Base-by-base conservation (phyloP, 345 rosid species). In the Litchi chinensis region DNA sequence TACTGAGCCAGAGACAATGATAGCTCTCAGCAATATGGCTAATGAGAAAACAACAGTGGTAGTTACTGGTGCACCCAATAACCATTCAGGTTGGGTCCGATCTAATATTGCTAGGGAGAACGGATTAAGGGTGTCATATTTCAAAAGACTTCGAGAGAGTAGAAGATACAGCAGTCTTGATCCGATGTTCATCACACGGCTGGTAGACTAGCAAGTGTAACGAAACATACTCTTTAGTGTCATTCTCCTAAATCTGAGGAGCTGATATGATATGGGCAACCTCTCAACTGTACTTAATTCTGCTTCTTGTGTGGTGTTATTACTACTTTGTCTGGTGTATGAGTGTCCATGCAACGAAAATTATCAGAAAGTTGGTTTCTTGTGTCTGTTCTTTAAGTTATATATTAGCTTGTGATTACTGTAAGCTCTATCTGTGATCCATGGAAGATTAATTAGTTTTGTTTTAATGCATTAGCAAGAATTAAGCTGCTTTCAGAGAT, bases 1-100 rank as follows among this genome's bases (percentile, higher is more conserved):
- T 10, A 82, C 79, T 16, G 89, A 87, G 46, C 89, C 89, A 3
- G 86, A 84, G 79, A 77, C 77, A 26, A 76, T 84, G 82, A 80
- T 87, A 57, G 54, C 89, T 12, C 60, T 87, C 43, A 82, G 81
- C 52, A 82, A 84, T 70, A 76, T 86, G 19, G 84, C 81, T 9
- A 37, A 41, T 56, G 80, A 83, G 62, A 24, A 46, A 8, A 86
- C 89, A 2, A 46, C 71, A 0, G 79, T 86, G 5, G 26, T 86
- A 54, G 85, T 83, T 13, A 79, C 80, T 9, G 85, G 89, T 71
- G 40, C 77, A 24, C 76, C 78, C 5, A 52, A 65, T 10, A 71
- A 77, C 52, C 18, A 5, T 32, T 6, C 86, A 41, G 54, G 73
- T n/a, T 50, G 77, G 76, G 79, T 87, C 7, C 88, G 90, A 0